These are phyloP conservation scores for Erythrophleum fordii DNA, from an alignment of 306 rosid genomes.

Conservation along the genomic window DNA sequence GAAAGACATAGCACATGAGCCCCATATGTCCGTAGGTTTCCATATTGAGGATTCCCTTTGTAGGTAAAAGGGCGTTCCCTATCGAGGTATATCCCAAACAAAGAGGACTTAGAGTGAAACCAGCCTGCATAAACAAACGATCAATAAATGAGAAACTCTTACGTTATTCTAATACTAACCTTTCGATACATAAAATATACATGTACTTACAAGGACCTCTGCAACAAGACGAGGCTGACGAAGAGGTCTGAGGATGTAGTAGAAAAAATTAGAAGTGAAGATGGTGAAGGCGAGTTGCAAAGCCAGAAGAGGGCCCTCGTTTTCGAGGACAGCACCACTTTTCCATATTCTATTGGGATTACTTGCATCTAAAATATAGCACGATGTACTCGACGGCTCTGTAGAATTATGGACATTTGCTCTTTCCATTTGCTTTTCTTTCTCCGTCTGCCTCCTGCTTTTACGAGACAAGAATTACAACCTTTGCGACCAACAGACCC, in stretches of 20 bases:
- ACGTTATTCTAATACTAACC: neutral
- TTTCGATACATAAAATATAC: neutral
- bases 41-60: neutral
- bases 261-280: neutral
- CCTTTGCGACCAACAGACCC: neutral
- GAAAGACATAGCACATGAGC: conserved; percentile 37
- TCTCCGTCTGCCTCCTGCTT: neutral
- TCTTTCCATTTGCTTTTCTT: neutral
- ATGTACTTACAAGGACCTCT: conserved; percentile 42
- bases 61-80: neutral
- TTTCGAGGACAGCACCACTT: neutral
- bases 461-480: neutral
- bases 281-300: conserved; percentile 33
- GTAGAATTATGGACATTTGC: neutral
- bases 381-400: neutral
- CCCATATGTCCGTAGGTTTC: conserved; percentile 37
- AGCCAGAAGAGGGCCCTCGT: conserved; percentile 30
- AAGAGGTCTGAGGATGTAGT: conserved; percentile 33
- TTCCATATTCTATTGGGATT: conserved; percentile 33
- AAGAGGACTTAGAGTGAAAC: conserved; percentile 3
- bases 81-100: neutral
- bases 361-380: conserved; percentile 9
- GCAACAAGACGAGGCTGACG: conserved; percentile 44
- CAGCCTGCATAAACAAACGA: conserved; percentile 25
- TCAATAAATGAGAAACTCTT: neutral